Percentiles rank a stretch among this genome's conserved stretches.
Evolutionary conservation across 371 early-diverging fungal species (phyloP).

Genomic region (Mucor circinelloides): DNA sequence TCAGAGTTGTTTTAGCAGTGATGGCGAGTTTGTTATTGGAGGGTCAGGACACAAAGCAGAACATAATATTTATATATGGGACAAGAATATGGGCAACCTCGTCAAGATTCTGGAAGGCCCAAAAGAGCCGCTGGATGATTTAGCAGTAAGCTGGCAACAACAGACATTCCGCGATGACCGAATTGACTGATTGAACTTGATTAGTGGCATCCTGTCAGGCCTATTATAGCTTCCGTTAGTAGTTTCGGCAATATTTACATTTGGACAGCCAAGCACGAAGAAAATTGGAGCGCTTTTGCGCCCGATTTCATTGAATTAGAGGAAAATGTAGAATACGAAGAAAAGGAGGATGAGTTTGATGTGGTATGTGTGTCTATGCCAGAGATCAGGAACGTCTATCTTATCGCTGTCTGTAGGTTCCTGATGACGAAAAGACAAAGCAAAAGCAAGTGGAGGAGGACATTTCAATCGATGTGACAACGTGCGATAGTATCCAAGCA

Average conservation of each 20-base stretch:
- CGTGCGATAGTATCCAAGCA: slow-evolving; percentile 65
- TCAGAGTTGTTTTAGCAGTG: slow-evolving; percentile 78
- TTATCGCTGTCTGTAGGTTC: slow-evolving; percentile 30
- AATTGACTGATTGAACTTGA: not conserved
- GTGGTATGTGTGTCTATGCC: slow-evolving; percentile 43
- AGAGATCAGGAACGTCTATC: not conserved
- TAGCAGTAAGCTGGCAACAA: slow-evolving; percentile 59
- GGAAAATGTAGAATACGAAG: slow-evolving; percentile 90
- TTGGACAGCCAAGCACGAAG: slow-evolving; percentile 84
- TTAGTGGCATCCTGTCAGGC: slow-evolving; percentile 89
- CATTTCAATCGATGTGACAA: slow-evolving; percentile 61
- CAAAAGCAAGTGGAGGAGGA: slow-evolving; percentile 60
- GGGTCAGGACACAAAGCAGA: slow-evolving; percentile 79
- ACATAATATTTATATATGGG: slow-evolving; percentile 95
- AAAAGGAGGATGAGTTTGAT: slow-evolving; percentile 94
- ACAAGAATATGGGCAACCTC: slow-evolving; percentile 75
- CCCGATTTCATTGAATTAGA: slow-evolving; percentile 91
- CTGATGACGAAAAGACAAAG: slow-evolving; percentile 51
- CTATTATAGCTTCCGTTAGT: slow-evolving; percentile 84
- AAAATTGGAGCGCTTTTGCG: slow-evolving; percentile 93
- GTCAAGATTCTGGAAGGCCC: slow-evolving; percentile 93
- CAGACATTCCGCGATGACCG: not conserved
- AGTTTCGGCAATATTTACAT: slow-evolving; percentile 81
- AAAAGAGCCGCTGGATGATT: slow-evolving; percentile 82
- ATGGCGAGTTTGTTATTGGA: slow-evolving; percentile 87